Evolutionary conservation across 768 basidiomycete genomes (phyloP).

Genomic region (Lactarius tabidus): DNA sequence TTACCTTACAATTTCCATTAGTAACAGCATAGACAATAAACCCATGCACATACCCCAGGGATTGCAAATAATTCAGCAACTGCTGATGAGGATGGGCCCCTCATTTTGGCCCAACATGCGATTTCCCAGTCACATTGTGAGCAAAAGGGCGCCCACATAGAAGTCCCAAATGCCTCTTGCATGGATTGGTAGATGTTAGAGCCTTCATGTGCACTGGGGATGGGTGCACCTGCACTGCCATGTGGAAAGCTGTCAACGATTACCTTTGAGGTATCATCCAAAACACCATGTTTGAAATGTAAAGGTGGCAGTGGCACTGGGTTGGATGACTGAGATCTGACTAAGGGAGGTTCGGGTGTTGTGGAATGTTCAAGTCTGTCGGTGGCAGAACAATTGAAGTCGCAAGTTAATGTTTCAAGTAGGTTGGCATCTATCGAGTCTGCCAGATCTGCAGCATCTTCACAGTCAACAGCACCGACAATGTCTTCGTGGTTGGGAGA

Average conservation of each 20-base stretch:
- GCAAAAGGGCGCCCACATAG: slow-evolving; percentile 5
- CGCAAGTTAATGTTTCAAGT: too few species aligned
- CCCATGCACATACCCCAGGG: background rate
- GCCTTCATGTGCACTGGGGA: background rate
- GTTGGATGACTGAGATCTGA: too few species aligned
- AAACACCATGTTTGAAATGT: too few species aligned
- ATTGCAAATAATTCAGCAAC: slow-evolving; percentile 7
- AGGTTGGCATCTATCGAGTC: too few species aligned
- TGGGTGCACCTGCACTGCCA: background rate
- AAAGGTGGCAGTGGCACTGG: too few species aligned
- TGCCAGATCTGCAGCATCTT: too few species aligned
- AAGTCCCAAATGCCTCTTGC: background rate
- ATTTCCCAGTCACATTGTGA: slow-evolving; percentile 14
- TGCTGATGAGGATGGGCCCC: slow-evolving; percentile 3
- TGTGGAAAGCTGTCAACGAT: background rate
- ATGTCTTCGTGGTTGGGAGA: too few species aligned
- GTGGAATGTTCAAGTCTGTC: too few species aligned
- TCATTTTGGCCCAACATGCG: slow-evolving; percentile 18
- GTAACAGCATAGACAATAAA: background rate
- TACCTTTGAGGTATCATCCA: too few species aligned
- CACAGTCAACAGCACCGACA: too few species aligned
- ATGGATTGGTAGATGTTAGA: background rate
- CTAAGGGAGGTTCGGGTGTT: too few species aligned
- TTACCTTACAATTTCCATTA: background rate
- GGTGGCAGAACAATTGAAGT: too few species aligned